A percentile compares a stretch with the other conserved stretches of the same genome.
These are phyloP conservation scores for Orbilia oligospora DNA, from an alignment of 2,329 filamentous ascomycete genomes.

Conservation along the genomic window DNA sequence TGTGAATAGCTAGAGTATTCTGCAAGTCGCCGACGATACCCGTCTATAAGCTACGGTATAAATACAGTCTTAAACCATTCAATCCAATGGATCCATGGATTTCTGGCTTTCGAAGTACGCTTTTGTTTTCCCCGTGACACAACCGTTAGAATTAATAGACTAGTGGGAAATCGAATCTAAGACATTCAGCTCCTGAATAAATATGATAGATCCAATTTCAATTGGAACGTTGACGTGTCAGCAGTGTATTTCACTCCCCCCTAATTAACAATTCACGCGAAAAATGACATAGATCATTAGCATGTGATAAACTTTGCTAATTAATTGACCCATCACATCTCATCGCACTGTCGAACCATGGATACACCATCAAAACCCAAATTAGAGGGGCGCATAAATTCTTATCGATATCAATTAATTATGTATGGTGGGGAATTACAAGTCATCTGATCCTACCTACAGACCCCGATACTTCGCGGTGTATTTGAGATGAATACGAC, in stretches of 20 bases:
- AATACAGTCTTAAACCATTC: slow-evolving; percentile 1
- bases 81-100: slow-evolving; percentile 5
- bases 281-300: not conserved
- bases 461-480: slow-evolving; percentile 36
- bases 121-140: slow-evolving; percentile 36
- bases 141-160: slow-evolving; percentile 12
- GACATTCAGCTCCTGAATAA: slow-evolving; percentile 25
- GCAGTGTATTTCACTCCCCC: not conserved
- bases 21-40: slow-evolving; percentile 46
- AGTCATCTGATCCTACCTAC: slow-evolving; percentile 39
- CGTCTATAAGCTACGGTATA: slow-evolving; percentile 41
- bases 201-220: slow-evolving; percentile 26
- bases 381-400: slow-evolving; percentile 7
- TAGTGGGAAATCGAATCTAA: slow-evolving; percentile 35
- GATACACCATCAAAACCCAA: slow-evolving; percentile 3
- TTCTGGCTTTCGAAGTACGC: slow-evolving; percentile 7
- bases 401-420: slow-evolving; percentile 44
- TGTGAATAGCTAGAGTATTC: not conserved
- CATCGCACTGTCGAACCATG: slow-evolving; percentile 1
- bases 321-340: slow-evolving; percentile 4
- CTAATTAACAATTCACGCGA: no score
- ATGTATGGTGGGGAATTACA: slow-evolving; percentile 33
- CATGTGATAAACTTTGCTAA: slow-evolving; percentile 16
- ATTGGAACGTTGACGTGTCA: slow-evolving; percentile 7
- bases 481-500: slow-evolving; percentile 31